Evolutionary conservation across 2,329 filamentous ascomycete genomes (phyloP).

Genomic region (Cercospora sp.): DNA sequence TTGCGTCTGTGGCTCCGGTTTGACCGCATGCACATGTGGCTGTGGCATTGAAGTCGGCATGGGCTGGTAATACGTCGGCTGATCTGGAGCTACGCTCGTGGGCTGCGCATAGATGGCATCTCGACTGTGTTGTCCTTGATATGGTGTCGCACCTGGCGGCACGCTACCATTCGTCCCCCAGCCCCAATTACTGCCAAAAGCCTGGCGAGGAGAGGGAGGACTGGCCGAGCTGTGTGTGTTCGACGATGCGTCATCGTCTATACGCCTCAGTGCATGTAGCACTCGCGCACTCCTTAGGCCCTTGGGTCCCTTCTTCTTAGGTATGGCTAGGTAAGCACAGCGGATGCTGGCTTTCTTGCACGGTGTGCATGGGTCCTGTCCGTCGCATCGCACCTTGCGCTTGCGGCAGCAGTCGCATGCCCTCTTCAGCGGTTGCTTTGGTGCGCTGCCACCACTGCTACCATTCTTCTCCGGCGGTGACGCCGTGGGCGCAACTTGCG

Average conservation of each 20-base stretch:
- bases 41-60: conserved; percentile 25
- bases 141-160: conserved; percentile 13
- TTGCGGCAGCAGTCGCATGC: conserved; percentile 43
- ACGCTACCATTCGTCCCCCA: conserved; percentile 29
- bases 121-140: conserved; percentile 12
- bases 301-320: conserved; percentile 43
- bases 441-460: conserved; percentile 14
- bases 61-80: conserved; percentile 26
- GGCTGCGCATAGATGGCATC: conserved; percentile 22
- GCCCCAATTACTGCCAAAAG: conserved; percentile 35
- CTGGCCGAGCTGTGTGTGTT: conserved; percentile 26
- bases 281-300: conserved; percentile 40
- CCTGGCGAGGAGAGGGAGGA: conserved; percentile 29
- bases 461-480: conserved; percentile 14
- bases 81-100: conserved; percentile 31
- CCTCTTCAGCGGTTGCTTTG: conserved; percentile 34
- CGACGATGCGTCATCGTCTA: conserved; percentile 36
- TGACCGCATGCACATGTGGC: conserved; percentile 2
- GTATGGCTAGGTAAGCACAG: conserved; percentile 41
- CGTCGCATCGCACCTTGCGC: conserved; percentile 41
- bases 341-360: conserved; percentile 40
- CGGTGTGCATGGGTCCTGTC: conserved; percentile 38
- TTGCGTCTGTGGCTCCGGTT: conserved; percentile 19
- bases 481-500: conserved; percentile 14
- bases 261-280: conserved; percentile 38